Evolutionary conservation across 495 filamentous ascomycete species (phyloP).

Genomic region (Lasiosphaeriaceae sp.): DNA sequence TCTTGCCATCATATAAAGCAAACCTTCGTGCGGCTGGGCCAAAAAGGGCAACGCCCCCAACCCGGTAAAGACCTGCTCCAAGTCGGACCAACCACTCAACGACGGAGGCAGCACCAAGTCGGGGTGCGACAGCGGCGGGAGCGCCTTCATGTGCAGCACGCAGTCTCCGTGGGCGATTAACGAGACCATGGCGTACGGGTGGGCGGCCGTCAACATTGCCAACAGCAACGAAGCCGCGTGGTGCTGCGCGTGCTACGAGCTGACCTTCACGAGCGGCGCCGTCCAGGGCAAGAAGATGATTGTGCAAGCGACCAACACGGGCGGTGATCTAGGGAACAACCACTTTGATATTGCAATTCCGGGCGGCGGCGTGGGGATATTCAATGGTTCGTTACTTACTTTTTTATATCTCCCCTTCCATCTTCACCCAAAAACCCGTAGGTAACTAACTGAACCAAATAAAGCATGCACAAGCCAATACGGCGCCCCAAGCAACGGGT

Average conservation of each 20-base stretch:
- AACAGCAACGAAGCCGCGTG: slow-evolving; percentile 51
- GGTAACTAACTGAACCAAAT: slow-evolving; percentile 4
- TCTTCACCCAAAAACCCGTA: slow-evolving; percentile 21
- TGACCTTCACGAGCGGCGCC: slow-evolving; percentile 58
- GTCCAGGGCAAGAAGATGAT: slow-evolving; percentile 60
- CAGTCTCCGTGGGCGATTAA: slow-evolving; percentile 62
- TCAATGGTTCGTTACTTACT: slow-evolving; percentile 43
- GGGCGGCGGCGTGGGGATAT: slow-evolving; percentile 62
- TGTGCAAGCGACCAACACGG: slow-evolving; percentile 66
- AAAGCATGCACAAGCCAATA: slow-evolving; percentile 55
- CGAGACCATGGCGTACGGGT: slow-evolving; percentile 56
- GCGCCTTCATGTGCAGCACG: slow-evolving; percentile 59
- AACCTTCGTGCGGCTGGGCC: slow-evolving; percentile 61
- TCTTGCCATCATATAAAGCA: slow-evolving; percentile 24
- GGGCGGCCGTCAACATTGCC: slow-evolving; percentile 55
- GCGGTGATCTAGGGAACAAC: slow-evolving; percentile 53
- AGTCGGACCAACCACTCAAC: slow-evolving; percentile 50
- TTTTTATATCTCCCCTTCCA: neutral
- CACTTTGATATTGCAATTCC: slow-evolving; percentile 66
- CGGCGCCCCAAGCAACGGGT: slow-evolving; percentile 52
- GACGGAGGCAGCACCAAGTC: slow-evolving; percentile 42
- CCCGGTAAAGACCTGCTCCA: slow-evolving; percentile 55
- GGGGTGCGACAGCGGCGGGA: slow-evolving; percentile 51
- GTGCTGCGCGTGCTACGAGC: slow-evolving; percentile 68
- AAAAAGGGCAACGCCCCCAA: slow-evolving; percentile 44